These are phyloP conservation scores for Malassezia sp. DNA, from an alignment of 1,284 basidiomycete species.

Conservation along the genomic window DNA sequence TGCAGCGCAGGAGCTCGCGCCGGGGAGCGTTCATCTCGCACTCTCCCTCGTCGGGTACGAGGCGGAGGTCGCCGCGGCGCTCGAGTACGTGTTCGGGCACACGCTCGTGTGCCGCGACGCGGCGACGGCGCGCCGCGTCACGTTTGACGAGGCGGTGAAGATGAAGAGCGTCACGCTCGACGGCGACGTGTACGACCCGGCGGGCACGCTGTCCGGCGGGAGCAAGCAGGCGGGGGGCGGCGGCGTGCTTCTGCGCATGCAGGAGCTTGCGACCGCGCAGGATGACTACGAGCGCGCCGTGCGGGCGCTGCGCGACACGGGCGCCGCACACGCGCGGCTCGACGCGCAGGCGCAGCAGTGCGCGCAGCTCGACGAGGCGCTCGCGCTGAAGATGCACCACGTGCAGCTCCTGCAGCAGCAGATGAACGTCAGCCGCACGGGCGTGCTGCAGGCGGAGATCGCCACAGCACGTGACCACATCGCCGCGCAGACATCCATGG, in stretches of 20 bases:
- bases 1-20: slow-evolving; percentile 62
- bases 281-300: slow-evolving; percentile 58
- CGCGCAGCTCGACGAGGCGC: slow-evolving; percentile 2
- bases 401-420: slow-evolving; percentile 71
- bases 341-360: slow-evolving; percentile 45
- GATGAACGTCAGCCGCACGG: slow-evolving; percentile 73
- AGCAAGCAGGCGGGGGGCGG: slow-evolving; percentile 62
- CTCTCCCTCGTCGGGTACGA: slow-evolving; percentile 75
- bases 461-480: slow-evolving; percentile 62
- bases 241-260: slow-evolving; percentile 71
- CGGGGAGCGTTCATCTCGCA: slow-evolving; percentile 70
- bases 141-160: slow-evolving; percentile 64
- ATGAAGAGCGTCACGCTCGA: slow-evolving; percentile 81
- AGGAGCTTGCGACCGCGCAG: slow-evolving; percentile 63
- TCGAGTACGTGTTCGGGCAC: slow-evolving; percentile 87
- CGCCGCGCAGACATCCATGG: slow-evolving; percentile 57
- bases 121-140: slow-evolving; percentile 74
- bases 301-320: slow-evolving; percentile 52
- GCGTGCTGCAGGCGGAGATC: slow-evolving; percentile 68
- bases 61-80: slow-evolving; percentile 73
- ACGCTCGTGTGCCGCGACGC: slow-evolving; percentile 85
- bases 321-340: slow-evolving; percentile 51
- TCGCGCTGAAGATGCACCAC: slow-evolving; percentile 78
- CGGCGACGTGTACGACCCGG: slow-evolving; percentile 93
- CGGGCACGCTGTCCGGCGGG: slow-evolving; percentile 84